phyloP scores from a whole-genome alignment of 78 protist genomes.

The Dictyostelium capitatum region DNA sequence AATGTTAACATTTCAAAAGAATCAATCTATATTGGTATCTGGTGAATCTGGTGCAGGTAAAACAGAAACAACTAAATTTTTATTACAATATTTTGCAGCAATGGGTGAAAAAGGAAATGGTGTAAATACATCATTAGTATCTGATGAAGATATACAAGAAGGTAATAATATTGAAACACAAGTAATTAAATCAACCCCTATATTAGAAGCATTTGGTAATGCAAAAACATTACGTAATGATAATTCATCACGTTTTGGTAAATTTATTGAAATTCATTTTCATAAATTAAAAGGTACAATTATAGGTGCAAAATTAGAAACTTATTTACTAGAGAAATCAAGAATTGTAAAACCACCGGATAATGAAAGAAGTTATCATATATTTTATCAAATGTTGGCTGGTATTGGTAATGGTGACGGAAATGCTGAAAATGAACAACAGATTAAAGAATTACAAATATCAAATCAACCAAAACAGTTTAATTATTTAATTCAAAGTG shows the following conservation, averaged over 20 bases:
- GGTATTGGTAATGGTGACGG: slow-evolving; percentile 3
- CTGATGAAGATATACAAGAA: slow-evolving; percentile 1
- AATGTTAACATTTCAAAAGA: slow-evolving; percentile 73
- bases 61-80: slow-evolving; percentile 70
- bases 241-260: slow-evolving; percentile 87
- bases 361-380: slow-evolving; percentile 91
- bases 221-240: slow-evolving; percentile 96
- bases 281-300: slow-evolving; percentile 66
- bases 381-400: slow-evolving; percentile 80
- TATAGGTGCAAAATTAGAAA: slow-evolving; percentile 84
- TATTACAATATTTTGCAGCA: slow-evolving; percentile 86
- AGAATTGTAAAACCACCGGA: slow-evolving; percentile 88
- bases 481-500: slow-evolving; percentile 31
- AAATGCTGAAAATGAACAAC: neutral
- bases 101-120: slow-evolving; percentile 76
- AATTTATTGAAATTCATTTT: slow-evolving; percentile 87
- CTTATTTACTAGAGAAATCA: slow-evolving; percentile 91
- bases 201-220: slow-evolving; percentile 97
- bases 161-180: slow-evolving; percentile 62
- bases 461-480: neutral
- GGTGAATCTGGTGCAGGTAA: slow-evolving; percentile 93
- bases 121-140: slow-evolving; percentile 1
- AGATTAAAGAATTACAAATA: neutral
- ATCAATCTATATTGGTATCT: slow-evolving; percentile 71
- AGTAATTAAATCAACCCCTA: slow-evolving; percentile 88